phyloP scores from a whole-genome alignment of 345 rosid species.

The Geranium brycei region DNA sequence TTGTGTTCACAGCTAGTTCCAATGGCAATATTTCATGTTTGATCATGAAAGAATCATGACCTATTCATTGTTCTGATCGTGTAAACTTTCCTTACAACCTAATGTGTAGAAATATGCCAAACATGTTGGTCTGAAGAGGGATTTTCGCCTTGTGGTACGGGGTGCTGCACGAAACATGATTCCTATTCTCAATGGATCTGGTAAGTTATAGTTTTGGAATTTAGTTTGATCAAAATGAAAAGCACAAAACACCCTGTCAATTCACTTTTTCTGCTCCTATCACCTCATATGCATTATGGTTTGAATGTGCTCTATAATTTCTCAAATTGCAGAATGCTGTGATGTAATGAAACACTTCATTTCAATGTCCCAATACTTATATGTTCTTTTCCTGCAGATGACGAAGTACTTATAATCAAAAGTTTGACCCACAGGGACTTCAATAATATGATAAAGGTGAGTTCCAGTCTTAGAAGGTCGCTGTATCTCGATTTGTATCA shows the following conservation, averaged over 20 bases:
- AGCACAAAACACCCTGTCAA: neutral
- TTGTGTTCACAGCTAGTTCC: too few species aligned
- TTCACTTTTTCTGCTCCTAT: neutral
- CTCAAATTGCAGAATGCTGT: neutral
- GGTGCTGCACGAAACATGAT: conserved; percentile 97
- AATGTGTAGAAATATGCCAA: conserved; percentile 65
- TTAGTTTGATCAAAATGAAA: neutral
- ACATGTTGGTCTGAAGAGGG: conserved; percentile 84
- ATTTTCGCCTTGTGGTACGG: conserved; percentile 87
- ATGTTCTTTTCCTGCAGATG: conserved; percentile 41
- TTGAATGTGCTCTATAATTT: neutral
- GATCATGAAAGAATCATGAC: conserved; percentile 1
- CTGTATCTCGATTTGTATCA: neutral
- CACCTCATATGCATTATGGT: neutral
- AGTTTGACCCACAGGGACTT: conserved; percentile 84
- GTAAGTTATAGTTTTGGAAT: conserved; percentile 26
- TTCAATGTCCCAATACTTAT: conserved; percentile 1
- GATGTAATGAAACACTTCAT: neutral
- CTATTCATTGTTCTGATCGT: neutral
- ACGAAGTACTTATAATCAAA: conserved; percentile 87
- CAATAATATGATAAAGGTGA: conserved; percentile 88
- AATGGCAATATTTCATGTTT: neutral
- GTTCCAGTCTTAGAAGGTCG: neutral
- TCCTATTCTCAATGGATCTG: conserved; percentile 62
- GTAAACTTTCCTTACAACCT: conserved; percentile 5